phyloP scores from a whole-genome alignment of 1,284 basidiomycete genomes.

The Gomphus bonarii region DNA sequence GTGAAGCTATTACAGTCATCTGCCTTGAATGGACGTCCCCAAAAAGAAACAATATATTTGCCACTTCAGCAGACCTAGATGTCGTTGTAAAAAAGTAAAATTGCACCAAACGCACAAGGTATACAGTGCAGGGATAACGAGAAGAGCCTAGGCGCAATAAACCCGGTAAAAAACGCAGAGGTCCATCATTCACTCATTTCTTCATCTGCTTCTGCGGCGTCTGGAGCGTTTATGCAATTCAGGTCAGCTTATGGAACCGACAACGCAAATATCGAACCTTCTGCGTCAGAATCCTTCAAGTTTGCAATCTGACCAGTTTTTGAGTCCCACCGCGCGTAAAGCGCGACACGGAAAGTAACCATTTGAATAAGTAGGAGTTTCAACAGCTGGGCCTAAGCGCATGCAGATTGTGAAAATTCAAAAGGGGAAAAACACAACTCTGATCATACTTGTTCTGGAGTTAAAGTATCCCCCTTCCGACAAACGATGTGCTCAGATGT shows the following conservation, averaged over 20 bases:
- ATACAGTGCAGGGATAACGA: background rate
- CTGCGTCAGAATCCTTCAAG: slow-evolving; percentile 28
- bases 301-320: slow-evolving; percentile 57
- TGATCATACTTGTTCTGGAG: slow-evolving; percentile 40
- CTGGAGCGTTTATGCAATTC: background rate
- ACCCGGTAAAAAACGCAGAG: background rate
- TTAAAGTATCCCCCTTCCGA: slow-evolving; percentile 71
- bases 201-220: slow-evolving; percentile 23
- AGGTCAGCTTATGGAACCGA: background rate
- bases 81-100: background rate
- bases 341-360: slow-evolving; percentile 68
- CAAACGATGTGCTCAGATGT: slow-evolving; percentile 78
- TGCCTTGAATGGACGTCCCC: no score
- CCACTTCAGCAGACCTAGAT: background rate
- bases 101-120: background rate
- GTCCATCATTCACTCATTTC: slow-evolving; percentile 26
- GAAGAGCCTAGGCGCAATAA: background rate
- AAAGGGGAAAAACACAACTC: background rate
- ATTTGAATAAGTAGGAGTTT: slow-evolving; percentile 83
- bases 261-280: slow-evolving; percentile 13
- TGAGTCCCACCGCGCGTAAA: slow-evolving; percentile 71
- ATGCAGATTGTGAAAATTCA: background rate
- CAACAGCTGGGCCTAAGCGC: slow-evolving; percentile 68
- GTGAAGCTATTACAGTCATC: no score
- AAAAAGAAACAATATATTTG: no score